A percentile compares a stretch with the other conserved stretches of the same genome.
Conservation (phyloP, 441 rosid genomes). For the Aleurites moluccanus region DNA sequence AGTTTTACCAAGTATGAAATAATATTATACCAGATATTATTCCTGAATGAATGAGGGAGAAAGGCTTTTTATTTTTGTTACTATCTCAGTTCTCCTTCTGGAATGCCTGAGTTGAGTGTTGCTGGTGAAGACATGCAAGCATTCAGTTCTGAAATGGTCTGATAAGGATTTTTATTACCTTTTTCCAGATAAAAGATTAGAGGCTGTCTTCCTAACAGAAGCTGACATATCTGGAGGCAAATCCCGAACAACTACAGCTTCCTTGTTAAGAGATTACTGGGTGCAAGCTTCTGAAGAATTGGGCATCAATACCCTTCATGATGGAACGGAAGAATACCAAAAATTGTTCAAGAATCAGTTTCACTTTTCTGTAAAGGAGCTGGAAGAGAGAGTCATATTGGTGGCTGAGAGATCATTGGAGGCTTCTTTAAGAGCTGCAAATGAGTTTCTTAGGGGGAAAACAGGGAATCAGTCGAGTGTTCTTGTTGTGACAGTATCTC, state of each 20-base stretch:
- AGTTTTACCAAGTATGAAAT: not conserved
- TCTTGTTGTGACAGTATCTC: conserved; percentile 77
- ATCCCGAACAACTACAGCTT: conserved; percentile 55
- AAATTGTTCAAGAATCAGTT: conserved; percentile 19
- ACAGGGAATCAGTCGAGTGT: conserved; percentile 34
- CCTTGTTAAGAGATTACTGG: conserved; percentile 63
- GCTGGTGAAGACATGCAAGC: not conserved
- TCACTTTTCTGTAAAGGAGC: conserved; percentile 5
- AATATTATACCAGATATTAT: not conserved
- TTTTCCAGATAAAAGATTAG: conserved; percentile 50
- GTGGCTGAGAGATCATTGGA: conserved; percentile 37
- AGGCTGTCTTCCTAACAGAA: conserved; percentile 69
- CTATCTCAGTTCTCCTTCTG: not conserved
- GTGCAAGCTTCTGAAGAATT: conserved; percentile 56
- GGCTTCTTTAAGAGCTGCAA: conserved; percentile 42
- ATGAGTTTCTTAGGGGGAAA: conserved; percentile 44
- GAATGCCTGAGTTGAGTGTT: not conserved
- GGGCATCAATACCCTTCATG: conserved; percentile 35
- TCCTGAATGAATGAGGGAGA: not conserved
- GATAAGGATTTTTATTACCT: conserved; percentile 4
- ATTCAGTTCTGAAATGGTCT: conserved; percentile 13
- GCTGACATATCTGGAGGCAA: conserved; percentile 69
- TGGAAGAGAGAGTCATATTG: conserved; percentile 35
- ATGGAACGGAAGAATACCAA: conserved; percentile 30
- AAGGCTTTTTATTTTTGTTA: not conserved